Base-by-base conservation (phyloP, 2,329 filamentous ascomycete species). In the Venturia effusa region DNA sequence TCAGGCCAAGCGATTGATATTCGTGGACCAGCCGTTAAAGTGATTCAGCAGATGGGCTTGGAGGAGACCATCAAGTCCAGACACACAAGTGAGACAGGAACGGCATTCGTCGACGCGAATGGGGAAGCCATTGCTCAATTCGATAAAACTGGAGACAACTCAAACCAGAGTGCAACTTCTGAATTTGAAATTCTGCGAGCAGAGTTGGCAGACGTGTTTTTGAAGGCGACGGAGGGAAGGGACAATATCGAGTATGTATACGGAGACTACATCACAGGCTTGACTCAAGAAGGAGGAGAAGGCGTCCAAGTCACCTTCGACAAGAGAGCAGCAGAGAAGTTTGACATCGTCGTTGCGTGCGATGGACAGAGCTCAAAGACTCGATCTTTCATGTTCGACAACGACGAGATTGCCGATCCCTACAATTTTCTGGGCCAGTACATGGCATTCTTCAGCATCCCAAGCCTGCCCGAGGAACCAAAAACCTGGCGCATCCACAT, bases 111-210 rank as follows among this genome's bases (percentile, higher is more conserved):
- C 30, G 75, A 84, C 68, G 64, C 39, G 24, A 61, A 65, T 27
- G 67, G 67, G 19, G 61, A 60, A 48, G 34, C 37, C 59, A 45
- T 60, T 15, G 55, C 62, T 15, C 24, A 40, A 66, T 0, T 65
- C 70, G 40, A 78, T 79, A 64, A 70, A 68, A 0, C 62, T 68
- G 1, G 70, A 0, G 79, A 77, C 4, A 71, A 75, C 61, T 77
- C 78, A 67, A 74, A 84, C 5, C 39, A 51, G 1, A 69, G 72
- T 66, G 70, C 83, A 32, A 82, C 80, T 0, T 79, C 78, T 65
- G 84, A 87, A 63, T 84, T 78, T 65, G 84, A 87, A 72, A 81
- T 87, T 60, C 81, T 87, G 77, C 75, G 84, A 8, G 83, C 81
- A 0, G 81, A 84, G 63, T 68, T 87, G 34, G 43, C 61, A n/a